Conservation (phyloP, 306 rosid genomes). For the Malus fusca region DNA sequence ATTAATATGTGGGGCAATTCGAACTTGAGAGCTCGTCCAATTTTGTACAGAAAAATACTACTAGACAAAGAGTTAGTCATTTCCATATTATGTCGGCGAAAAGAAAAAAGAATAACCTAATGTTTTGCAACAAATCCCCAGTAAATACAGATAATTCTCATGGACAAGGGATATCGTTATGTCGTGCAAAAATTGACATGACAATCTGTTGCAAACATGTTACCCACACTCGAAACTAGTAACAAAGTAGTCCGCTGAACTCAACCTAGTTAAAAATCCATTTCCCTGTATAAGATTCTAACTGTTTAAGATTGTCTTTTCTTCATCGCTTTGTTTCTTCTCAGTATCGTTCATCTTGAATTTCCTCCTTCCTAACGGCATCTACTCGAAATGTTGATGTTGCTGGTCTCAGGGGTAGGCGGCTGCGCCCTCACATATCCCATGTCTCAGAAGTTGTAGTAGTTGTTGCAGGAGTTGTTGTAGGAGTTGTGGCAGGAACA, state of each 20-base stretch:
- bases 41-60: not conserved
- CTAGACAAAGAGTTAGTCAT: not conserved
- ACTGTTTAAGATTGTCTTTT: constrained; percentile 48
- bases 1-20: not conserved
- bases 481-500: not conserved
- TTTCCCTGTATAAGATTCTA: not conserved
- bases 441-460: constrained; percentile 29
- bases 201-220: not conserved
- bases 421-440: constrained; percentile 15
- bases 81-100: not conserved
- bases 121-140: not conserved
- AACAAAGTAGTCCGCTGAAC: not conserved
- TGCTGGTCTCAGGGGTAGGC: constrained; percentile 47
- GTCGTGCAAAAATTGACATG: not conserved
- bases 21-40: not conserved
- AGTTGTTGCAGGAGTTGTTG: constrained; percentile 13
- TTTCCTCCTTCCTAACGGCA: constrained; percentile 60
- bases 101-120: not conserved
- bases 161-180: not conserved
- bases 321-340: constrained; percentile 50
- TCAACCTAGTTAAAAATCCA: constrained; percentile 17
- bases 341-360: constrained; percentile 35
- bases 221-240: not conserved
- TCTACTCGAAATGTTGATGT: constrained; percentile 46
- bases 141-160: not conserved